Conservation (phyloP, 495 filamentous ascomycete species). For the Penicillium canescens region DNA sequence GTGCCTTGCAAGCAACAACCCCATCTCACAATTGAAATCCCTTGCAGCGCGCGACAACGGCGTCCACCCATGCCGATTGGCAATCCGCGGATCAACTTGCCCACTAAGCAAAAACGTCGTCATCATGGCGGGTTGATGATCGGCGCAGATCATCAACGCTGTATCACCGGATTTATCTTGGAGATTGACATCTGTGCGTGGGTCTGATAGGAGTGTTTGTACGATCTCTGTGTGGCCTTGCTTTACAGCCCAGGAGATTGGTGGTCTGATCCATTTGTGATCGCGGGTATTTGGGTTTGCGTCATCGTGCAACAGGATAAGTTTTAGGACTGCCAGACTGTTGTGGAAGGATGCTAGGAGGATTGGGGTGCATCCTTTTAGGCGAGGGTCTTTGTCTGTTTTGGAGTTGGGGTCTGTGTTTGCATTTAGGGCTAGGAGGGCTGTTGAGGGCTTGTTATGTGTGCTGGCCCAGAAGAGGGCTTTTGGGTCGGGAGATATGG, state of each 20-base stretch:
- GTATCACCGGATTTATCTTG: constrained; percentile 23
- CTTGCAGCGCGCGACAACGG: constrained; percentile 14
- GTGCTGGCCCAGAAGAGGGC: constrained; percentile 21
- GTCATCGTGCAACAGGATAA: constrained; percentile 13
- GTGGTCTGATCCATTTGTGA: constrained; percentile 25
- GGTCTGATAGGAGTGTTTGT: constrained; percentile 16
- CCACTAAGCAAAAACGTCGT: constrained; percentile 8
- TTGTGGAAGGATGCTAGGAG: constrained; percentile 21
- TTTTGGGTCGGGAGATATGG: background rate
- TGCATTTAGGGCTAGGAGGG: constrained; percentile 11
- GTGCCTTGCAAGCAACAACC: constrained; percentile 21
- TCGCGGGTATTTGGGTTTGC: constrained; percentile 21
- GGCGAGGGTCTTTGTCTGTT: constrained; percentile 6
- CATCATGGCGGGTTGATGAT: constrained; percentile 5
- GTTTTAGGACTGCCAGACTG: constrained; percentile 6
- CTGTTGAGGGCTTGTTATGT: constrained; percentile 10
- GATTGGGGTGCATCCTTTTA: constrained; percentile 20
- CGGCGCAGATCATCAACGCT: constrained; percentile 17
- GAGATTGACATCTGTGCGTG: constrained; percentile 22
- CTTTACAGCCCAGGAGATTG: constrained; percentile 39
- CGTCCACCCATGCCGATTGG: constrained; percentile 19
- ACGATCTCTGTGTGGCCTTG: constrained; percentile 28
- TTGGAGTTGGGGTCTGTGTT: constrained; percentile 12
- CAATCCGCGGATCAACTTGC: constrained; percentile 16
- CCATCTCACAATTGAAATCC: constrained; percentile 2